Base-by-base conservation (phyloP, 1,284 basidiomycete genomes). In the Inonotus obliquus region DNA sequence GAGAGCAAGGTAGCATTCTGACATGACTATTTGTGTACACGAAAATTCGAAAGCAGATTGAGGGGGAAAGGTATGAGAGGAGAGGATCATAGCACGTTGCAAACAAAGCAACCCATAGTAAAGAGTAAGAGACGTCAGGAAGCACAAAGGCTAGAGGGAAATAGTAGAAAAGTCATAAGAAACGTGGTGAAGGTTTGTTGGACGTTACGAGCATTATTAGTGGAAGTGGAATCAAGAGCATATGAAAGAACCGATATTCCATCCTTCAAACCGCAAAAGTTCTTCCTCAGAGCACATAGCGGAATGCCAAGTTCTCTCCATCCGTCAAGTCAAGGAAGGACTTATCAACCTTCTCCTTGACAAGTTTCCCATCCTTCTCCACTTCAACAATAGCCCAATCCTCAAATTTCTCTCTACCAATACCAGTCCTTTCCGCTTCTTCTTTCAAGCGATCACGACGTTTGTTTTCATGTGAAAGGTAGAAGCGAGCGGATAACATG, bases 271-370 rank as follows among this genome's bases (percentile, higher is more conserved):
- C 4, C 13, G 17, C 41, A 9, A 32, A 32, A 32, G 13, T 21
- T 4, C 41, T 35, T 19, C 29, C 13, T 69, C 63, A 71, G n/a
- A 71, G 63, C 41, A 67, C 66, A 54, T 71, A 71, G 52, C 70
- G 57, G 61, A 70, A 71, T 19, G 63, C 64, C 23, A 65, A 57
- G 54, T 71, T 71, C 60, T 71, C 67, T 53, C 59, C 65, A 57
- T 71, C 70, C 10, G 70, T 70, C 38, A 71, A 59, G 53, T 71
- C 70, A 17, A 71, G 60, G 61, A 68, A 65, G 13, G 60, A 56
- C 63, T 69, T 68, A 53, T 69, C 67, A 27, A 70, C 68, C 25
- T 65, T 44, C 38, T 63, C 53, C 32, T 55, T 54, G 10, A 64
- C 54, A 19, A 59, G 41, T 1, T 60, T 56, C 53, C 69, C 67